phyloP scores from a whole-genome alignment of 495 filamentous ascomycete genomes.

The Corynascus novoguineensis region DNA sequence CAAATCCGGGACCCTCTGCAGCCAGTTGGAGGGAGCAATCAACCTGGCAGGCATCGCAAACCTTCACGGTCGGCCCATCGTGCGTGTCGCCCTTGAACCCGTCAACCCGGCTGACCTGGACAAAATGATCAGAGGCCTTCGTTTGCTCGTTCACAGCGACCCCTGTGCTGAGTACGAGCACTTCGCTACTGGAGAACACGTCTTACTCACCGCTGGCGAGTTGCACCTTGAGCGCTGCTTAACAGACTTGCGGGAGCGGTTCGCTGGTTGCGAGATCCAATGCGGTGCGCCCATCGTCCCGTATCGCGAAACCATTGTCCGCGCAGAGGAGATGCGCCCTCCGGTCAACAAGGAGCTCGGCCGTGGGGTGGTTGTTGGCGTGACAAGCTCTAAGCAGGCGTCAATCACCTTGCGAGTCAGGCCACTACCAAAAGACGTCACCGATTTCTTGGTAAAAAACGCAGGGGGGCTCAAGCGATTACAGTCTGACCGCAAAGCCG shows the following conservation, averaged over 20 bases:
- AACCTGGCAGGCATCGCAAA: constrained; percentile 81
- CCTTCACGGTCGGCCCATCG: constrained; percentile 76
- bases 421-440: constrained; percentile 72
- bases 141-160: constrained; percentile 87
- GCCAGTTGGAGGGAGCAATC: constrained; percentile 77
- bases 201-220: constrained; percentile 89
- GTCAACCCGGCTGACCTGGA: constrained; percentile 79
- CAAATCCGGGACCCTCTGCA: constrained; percentile 92
- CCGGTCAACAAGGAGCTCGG: constrained; percentile 81
- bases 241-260: constrained; percentile 88
- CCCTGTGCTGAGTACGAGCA: constrained; percentile 95
- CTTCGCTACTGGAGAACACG: constrained; percentile 89
- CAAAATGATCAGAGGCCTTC: constrained; percentile 87
- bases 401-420: constrained; percentile 71
- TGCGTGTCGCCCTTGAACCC: constrained; percentile 90
- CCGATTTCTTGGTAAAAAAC: constrained; percentile 79
- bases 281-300: constrained; percentile 91
- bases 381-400: constrained; percentile 79
- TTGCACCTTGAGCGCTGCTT: constrained; percentile 91
- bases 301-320: constrained; percentile 87
- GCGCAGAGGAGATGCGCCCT: constrained; percentile 82
- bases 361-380: constrained; percentile 69
- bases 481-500: constrained; percentile 59
- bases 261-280: constrained; percentile 92
- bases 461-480: constrained; percentile 70